Evolutionary conservation across 2,329 filamentous ascomycete genomes (phyloP).

Genomic region (Neurospora sp.): DNA sequence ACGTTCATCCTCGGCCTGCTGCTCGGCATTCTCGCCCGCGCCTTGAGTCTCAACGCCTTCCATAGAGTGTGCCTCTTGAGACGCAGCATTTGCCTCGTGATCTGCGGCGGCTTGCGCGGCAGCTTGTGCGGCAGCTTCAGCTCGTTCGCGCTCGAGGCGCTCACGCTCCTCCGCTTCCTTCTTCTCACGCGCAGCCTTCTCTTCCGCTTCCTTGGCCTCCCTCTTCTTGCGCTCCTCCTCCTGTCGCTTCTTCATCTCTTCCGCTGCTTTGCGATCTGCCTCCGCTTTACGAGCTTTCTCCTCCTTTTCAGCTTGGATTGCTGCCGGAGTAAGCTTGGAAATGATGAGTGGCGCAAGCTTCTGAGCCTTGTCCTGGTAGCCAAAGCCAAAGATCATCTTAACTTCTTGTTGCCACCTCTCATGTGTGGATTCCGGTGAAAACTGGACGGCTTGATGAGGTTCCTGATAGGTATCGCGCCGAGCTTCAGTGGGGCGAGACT

Average conservation of each 20-base stretch:
- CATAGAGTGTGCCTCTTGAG: slow-evolving; percentile 34
- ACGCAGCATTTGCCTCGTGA: slow-evolving; percentile 33
- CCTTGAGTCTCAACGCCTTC: slow-evolving; percentile 56
- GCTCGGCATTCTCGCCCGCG: slow-evolving; percentile 21
- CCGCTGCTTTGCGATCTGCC: slow-evolving; percentile 44
- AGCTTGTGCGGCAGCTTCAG: slow-evolving; percentile 44
- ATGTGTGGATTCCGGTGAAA: slow-evolving; percentile 60
- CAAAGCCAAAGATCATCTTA: slow-evolving; percentile 68
- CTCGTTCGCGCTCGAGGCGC: slow-evolving; percentile 47
- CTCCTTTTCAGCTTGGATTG: slow-evolving; percentile 71
- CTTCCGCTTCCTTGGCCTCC: slow-evolving; percentile 64
- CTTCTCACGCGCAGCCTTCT: slow-evolving; percentile 55
- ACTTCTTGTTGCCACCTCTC: slow-evolving; percentile 85
- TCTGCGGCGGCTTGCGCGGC: slow-evolving; percentile 36
- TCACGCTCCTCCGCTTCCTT: slow-evolving; percentile 62
- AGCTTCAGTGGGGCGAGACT: slow-evolving; percentile 32
- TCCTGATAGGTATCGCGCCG: slow-evolving; percentile 45
- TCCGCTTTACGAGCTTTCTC: slow-evolving; percentile 49
- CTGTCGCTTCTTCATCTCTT: slow-evolving; percentile 50
- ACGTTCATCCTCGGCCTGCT: slow-evolving; percentile 12
- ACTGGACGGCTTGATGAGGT: slow-evolving; percentile 65
- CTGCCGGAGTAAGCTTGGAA: slow-evolving; percentile 67
- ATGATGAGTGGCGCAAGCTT: slow-evolving; percentile 61
- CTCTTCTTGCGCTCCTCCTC: slow-evolving; percentile 56
- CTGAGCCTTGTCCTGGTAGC: slow-evolving; percentile 57